Percentiles rank a stretch among this genome's conserved stretches.
Conservation (phyloP, 108 stramenopile genomes). For the Asterionellopsis glacialis region DNA sequence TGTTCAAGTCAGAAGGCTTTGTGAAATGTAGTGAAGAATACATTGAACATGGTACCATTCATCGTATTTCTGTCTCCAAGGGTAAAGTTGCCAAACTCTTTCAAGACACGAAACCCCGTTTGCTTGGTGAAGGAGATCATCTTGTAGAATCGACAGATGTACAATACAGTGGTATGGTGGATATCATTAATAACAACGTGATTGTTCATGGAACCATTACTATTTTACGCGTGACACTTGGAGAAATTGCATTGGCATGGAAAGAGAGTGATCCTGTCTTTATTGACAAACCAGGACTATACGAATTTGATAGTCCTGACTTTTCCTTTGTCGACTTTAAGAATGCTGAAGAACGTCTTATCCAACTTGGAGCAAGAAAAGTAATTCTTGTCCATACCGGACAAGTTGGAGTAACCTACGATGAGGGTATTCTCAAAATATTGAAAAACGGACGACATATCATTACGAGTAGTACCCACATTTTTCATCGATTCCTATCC, state of each 20-base stretch:
- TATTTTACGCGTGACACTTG: conserved; percentile 17
- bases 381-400: conserved; percentile 18
- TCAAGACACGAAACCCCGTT: conserved; percentile 18
- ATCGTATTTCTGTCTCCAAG: conserved; percentile 17
- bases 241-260: conserved; percentile 32
- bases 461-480: conserved; percentile 13
- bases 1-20: conserved; percentile 25
- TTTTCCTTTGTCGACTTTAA: conserved; percentile 20
- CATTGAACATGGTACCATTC: conserved; percentile 24
- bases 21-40: conserved; percentile 13
- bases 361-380: conserved; percentile 21
- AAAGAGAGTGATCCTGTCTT: conserved; percentile 25
- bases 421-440: conserved; percentile 18
- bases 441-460: conserved; percentile 15
- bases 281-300: conserved; percentile 22
- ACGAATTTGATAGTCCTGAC: conserved; percentile 23
- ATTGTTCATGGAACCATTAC: conserved; percentile 31
- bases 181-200: conserved; percentile 11
- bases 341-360: conserved; percentile 19
- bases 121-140: conserved; percentile 29
- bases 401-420: conserved; percentile 24
- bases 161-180: conserved; percentile 12
- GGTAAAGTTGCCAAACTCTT: conserved; percentile 24
- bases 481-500: conserved; percentile 25
- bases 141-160: conserved; percentile 23